Evolutionary conservation across 371 early-diverging fungal genomes (phyloP), one percentile per base, ranked within the genome.

Genomic region (Circinella umbellata): DNA sequence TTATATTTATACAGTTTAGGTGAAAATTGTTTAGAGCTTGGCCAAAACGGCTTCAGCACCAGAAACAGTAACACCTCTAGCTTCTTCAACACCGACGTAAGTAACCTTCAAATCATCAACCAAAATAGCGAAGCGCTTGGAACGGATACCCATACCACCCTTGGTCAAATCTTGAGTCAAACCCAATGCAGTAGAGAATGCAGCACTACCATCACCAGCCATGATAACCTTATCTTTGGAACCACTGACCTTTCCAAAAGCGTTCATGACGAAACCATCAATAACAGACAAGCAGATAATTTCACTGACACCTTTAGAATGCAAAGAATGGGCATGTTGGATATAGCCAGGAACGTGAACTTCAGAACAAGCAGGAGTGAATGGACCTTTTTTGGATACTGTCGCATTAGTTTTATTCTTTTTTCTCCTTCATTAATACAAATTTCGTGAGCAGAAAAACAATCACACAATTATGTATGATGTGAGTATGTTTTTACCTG

Each of bases 291-390:
- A 68, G 73, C 89, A 89, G 17, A 89, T 82, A 42, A 94, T 83
- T 20, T 81, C 79, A 64, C 89, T 91, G 42, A 91, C 87, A 57
- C 93, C 93, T 79, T 90, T 90, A 65, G 77, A 70, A 70, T 88
- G 87, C 39, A 94, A 74, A 17, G 88, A 87, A 63, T 79, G 82
- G 59, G 79, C 81, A 35, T 78, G 75, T 39, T 73, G 63, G 55
- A 88, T 69, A 70, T 82, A 88, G 35, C 85, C 90, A 8, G 95
- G 95, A 57, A 93, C 83, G 69, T 95, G 94, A 64, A 79, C 69
- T 72, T 89, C 89, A 34, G 90, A 89, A 80, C 95, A 94, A n/a
- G 91, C 88, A 7, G 94, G 93, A 6, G 93, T 92, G 73, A 92
- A 93, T 34, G 93, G 92, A 17, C 90, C 79, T 77, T 42, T 48